Evolutionary conservation across 208 protist species (phyloP).

Genomic region (Borovskyia barvae): DNA sequence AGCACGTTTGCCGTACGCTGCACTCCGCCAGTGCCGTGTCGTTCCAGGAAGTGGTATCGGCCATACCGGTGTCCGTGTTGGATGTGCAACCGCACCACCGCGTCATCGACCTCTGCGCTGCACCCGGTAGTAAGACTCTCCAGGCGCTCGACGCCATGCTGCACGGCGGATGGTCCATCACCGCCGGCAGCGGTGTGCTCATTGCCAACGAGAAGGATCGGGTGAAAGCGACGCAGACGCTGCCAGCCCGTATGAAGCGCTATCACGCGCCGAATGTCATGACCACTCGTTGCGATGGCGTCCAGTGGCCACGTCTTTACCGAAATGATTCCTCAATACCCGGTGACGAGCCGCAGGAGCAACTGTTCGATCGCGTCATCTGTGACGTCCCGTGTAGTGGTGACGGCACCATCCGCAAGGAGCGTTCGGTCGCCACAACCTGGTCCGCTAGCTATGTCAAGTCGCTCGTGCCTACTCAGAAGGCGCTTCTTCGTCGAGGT

Average conservation of each 20-base stretch:
- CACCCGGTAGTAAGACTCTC: slow-evolving; percentile 91
- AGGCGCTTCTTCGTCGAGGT: slow-evolving; percentile 82
- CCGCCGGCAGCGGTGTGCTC: slow-evolving; percentile 57
- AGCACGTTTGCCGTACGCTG: slow-evolving; percentile 82
- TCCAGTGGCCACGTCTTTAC: slow-evolving; percentile 86
- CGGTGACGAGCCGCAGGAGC: slow-evolving; percentile 25
- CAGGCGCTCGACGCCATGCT: slow-evolving; percentile 87
- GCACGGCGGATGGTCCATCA: slow-evolving; percentile 33
- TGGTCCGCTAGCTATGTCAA: slow-evolving; percentile 88
- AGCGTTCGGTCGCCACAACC: slow-evolving; percentile 68
- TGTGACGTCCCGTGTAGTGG: slow-evolving; percentile 96
- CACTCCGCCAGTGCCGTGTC: slow-evolving; percentile 82
- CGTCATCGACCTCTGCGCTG: slow-evolving; percentile 90
- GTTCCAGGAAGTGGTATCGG: slow-evolving; percentile 89
- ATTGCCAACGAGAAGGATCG: slow-evolving; percentile 90
- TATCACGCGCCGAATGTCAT: slow-evolving; percentile 88
- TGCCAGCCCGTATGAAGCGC: slow-evolving; percentile 87
- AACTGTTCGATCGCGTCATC: slow-evolving; percentile 90
- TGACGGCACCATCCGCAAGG: slow-evolving; percentile 95
- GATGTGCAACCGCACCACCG: slow-evolving; percentile 73
- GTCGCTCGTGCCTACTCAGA: slow-evolving; percentile 86
- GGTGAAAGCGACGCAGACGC: slow-evolving; percentile 91
- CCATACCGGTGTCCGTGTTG: slow-evolving; percentile 75
- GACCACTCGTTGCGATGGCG: slow-evolving; percentile 83
- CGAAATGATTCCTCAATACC: slow-evolving; percentile 8